Evolutionary conservation across 139 green algal genomes (phyloP).

Genomic region (Asterochloris erici): DNA sequence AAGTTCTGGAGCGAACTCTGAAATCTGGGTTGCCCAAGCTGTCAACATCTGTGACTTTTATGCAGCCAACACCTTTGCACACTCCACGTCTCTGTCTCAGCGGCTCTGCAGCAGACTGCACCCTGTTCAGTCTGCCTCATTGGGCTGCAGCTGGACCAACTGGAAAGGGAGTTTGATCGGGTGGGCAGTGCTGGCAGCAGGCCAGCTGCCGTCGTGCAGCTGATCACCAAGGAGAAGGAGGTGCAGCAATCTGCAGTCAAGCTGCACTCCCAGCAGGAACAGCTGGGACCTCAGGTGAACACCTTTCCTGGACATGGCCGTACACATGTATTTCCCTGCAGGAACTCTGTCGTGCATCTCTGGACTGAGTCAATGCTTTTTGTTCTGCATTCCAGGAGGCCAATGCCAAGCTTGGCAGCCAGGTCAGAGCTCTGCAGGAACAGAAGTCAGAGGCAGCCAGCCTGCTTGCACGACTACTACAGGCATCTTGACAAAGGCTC

Average conservation of each 20-base stretch:
- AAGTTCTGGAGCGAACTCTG: neutral
- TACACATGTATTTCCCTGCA: neutral
- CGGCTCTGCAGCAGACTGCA: neutral
- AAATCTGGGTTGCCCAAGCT: neutral
- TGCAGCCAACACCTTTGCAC: neutral
- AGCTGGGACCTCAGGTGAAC: neutral
- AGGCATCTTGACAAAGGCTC: neutral
- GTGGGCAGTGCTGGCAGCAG: neutral
- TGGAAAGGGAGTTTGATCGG: neutral
- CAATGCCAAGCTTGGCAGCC: constrained; percentile 3
- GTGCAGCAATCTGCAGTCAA: constrained; percentile 2
- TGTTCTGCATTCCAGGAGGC: neutral
- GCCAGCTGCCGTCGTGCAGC: neutral
- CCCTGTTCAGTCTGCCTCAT: neutral
- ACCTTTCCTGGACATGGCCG: neutral
- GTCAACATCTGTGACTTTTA: neutral
- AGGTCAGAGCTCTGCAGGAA: neutral
- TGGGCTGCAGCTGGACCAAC: neutral
- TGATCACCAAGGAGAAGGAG: neutral
- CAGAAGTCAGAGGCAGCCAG: neutral
- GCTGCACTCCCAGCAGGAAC: neutral
- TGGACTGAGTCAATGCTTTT: neutral
- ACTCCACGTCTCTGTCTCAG: neutral
- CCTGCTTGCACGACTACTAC: neutral
- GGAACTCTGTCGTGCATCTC: neutral